A percentile compares a stretch with the other conserved stretches of the same genome.
These are phyloP conservation scores for Immersiporthe knoxdaviesiana DNA, from an alignment of 2,329 filamentous ascomycete species.

Conservation along the genomic window DNA sequence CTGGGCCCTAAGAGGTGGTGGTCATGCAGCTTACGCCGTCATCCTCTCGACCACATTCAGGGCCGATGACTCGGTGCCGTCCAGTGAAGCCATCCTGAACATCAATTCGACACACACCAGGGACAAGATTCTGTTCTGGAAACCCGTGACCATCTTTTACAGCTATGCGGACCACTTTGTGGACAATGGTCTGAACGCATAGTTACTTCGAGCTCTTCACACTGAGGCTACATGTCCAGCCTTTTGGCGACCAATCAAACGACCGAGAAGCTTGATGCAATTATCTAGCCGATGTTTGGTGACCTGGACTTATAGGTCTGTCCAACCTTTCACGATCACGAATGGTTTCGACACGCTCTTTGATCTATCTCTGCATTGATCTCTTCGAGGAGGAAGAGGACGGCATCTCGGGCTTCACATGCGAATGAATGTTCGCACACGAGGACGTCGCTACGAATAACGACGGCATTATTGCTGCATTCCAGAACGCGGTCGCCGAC, in stretches of 20 bases:
- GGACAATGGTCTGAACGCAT: not conserved
- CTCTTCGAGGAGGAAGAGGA: conserved; percentile 43
- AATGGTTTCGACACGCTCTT: conserved; percentile 41
- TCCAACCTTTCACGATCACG: conserved; percentile 32
- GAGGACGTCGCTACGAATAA: conserved; percentile 42
- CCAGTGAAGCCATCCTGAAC: conserved; percentile 46
- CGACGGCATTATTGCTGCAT: conserved; percentile 41
- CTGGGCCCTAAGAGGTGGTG: conserved; percentile 59
- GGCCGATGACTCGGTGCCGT: conserved; percentile 50
- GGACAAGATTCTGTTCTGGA: conserved; percentile 49
- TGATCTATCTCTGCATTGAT: conserved; percentile 42
- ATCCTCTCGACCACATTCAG: conserved; percentile 54
- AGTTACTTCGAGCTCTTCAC: not conserved
- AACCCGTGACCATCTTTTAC: conserved; percentile 36
- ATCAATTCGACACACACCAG: conserved; percentile 43
- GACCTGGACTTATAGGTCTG: not conserved
- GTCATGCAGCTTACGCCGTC: conserved; percentile 56
- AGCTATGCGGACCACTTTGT: not conserved
- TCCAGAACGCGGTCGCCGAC: conserved; percentile 31
- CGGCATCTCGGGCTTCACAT: conserved; percentile 41
- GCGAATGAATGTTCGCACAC: conserved; percentile 44
- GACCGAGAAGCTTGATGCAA: not conserved
- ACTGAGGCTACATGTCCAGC: not conserved
- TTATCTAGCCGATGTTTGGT: not conserved
- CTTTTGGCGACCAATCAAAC: not conserved